Percentiles rank a stretch among this genome's conserved stretches.
These are phyloP conservation scores for Aquilaria agallochum DNA, from an alignment of 441 rosid genomes.

Conservation along the genomic window DNA sequence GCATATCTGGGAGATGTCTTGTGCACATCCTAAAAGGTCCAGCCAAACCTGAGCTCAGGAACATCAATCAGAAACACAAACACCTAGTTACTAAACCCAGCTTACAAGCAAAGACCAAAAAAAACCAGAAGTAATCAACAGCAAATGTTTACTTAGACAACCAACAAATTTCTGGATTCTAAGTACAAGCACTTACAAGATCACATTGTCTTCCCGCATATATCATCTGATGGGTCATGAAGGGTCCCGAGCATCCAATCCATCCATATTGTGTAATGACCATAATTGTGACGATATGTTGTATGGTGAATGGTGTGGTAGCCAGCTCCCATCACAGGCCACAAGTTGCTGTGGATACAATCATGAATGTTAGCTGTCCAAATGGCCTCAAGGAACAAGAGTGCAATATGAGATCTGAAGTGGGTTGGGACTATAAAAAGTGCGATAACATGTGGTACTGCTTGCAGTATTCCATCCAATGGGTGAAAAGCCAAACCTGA, in stretches of 20 bases:
- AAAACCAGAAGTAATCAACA: slow-evolving; percentile 5
- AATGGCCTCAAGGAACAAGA: slow-evolving; percentile 72
- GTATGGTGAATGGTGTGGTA: slow-evolving; percentile 98
- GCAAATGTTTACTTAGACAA: slow-evolving; percentile 1
- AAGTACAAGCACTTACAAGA: not conserved
- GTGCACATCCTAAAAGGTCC: too few species aligned
- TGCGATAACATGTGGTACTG: slow-evolving; percentile 79
- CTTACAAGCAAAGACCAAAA: slow-evolving; percentile 18
- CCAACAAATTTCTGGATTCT: slow-evolving; percentile 4
- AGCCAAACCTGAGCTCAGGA: too few species aligned
- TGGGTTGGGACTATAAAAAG: slow-evolving; percentile 76
- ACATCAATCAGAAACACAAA: too few species aligned
- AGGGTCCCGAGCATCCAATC: slow-evolving; percentile 96
- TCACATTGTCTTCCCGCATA: slow-evolving; percentile 43
- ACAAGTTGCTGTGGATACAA: slow-evolving; percentile 72
- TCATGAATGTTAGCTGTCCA: slow-evolving; percentile 97
- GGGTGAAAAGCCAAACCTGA: slow-evolving; percentile 96
- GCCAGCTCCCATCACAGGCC: slow-evolving; percentile 98
- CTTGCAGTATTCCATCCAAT: slow-evolving; percentile 92
- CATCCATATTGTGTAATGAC: slow-evolving; percentile 97
- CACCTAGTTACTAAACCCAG: not conserved
- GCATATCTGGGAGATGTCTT: too few species aligned
- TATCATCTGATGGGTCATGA: slow-evolving; percentile 58
- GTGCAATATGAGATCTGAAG: slow-evolving; percentile 67
- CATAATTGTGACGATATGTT: slow-evolving; percentile 88